A percentile compares a stretch with the other conserved stretches of the same genome.
phyloP scores from a whole-genome alignment of 495 filamentous ascomycete species.

The Neurospora sp. region DNA sequence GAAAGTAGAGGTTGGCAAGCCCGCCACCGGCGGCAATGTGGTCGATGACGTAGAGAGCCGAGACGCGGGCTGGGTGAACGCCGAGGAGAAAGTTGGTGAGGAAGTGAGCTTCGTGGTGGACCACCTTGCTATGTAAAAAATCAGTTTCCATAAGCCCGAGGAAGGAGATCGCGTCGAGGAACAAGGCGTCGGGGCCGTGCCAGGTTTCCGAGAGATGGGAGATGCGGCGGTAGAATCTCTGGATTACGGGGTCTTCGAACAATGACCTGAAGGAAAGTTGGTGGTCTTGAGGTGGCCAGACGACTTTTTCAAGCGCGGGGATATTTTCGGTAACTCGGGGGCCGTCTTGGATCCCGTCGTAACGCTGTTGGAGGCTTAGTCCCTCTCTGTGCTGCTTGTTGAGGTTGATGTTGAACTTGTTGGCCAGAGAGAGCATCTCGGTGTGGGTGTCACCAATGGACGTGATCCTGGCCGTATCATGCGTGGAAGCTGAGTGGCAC shows the following conservation, averaged over 20 bases:
- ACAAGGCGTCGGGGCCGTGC: slow-evolving; percentile 5
- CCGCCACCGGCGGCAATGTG: slow-evolving; percentile 38
- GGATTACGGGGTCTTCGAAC: background rate
- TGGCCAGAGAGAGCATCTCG: slow-evolving; percentile 25
- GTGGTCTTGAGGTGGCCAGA: background rate
- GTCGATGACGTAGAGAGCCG: slow-evolving; percentile 38
- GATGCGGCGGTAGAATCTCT: background rate
- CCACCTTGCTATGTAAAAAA: slow-evolving; percentile 1
- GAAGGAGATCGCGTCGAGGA: slow-evolving; percentile 25
- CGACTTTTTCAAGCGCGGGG: background rate
- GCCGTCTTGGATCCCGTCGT: slow-evolving; percentile 7
- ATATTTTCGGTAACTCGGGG: background rate
- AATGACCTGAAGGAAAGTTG: background rate
- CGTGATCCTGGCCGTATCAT: background rate
- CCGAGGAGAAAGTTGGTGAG: slow-evolving; percentile 38
- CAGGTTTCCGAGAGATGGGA: background rate
- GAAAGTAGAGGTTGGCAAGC: slow-evolving; percentile 32
- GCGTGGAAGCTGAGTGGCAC: slow-evolving; percentile 10
- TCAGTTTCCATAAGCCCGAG: slow-evolving; percentile 14
- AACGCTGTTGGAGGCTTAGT: slow-evolving; percentile 23
- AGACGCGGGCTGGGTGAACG: slow-evolving; percentile 30
- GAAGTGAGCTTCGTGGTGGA: slow-evolving; percentile 9
- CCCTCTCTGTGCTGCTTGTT: slow-evolving; percentile 35
- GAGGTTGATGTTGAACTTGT: slow-evolving; percentile 28
- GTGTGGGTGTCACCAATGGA: slow-evolving; percentile 39